These are phyloP conservation scores for Dunaliella sp. DNA, from an alignment of 139 green algal genomes.

Conservation along the genomic window DNA sequence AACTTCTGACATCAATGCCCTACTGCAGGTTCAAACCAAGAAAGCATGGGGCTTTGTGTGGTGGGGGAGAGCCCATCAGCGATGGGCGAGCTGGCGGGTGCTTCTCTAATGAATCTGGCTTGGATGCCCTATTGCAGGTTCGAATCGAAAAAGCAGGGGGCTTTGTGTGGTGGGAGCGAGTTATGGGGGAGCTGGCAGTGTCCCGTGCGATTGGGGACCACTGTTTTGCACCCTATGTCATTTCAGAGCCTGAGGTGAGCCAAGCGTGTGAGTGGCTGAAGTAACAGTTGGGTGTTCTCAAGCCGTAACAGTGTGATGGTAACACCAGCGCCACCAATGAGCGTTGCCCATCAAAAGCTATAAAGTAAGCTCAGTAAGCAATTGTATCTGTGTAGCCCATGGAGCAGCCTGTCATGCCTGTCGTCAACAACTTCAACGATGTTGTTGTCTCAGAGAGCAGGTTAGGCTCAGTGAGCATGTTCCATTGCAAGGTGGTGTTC, in stretches of 20 bases:
- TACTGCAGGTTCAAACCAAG: slow-evolving; percentile 53
- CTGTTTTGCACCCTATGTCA: slow-evolving; percentile 65
- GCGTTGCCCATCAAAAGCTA: not conserved
- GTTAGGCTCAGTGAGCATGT: no score
- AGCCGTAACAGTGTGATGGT: not conserved
- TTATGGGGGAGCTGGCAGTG: slow-evolving; percentile 79
- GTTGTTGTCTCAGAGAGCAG: no score
- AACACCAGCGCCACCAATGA: not conserved
- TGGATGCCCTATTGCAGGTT: no score
- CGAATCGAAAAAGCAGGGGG: slow-evolving; percentile 65
- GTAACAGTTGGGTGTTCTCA: no score
- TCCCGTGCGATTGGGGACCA: slow-evolving; percentile 72
- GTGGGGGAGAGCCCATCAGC: slow-evolving; percentile 70
- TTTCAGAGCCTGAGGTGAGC: slow-evolving; percentile 60
- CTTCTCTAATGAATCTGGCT: no score
- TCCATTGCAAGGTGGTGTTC: no score
- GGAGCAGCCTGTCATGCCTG: not conserved
- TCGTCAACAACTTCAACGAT: no score
- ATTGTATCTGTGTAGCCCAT: not conserved
- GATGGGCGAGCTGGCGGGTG: slow-evolving; percentile 76
- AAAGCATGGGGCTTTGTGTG: slow-evolving; percentile 68
- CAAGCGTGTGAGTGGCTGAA: no score
- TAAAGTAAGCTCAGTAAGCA: not conserved
- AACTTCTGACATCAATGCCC: no score
- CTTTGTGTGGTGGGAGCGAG: slow-evolving; percentile 67